A percentile compares a stretch with the other conserved stretches of the same genome.
phyloP scores from a whole-genome alignment of 2,329 filamentous ascomycete genomes.

The Sclerotinia glacialis region DNA sequence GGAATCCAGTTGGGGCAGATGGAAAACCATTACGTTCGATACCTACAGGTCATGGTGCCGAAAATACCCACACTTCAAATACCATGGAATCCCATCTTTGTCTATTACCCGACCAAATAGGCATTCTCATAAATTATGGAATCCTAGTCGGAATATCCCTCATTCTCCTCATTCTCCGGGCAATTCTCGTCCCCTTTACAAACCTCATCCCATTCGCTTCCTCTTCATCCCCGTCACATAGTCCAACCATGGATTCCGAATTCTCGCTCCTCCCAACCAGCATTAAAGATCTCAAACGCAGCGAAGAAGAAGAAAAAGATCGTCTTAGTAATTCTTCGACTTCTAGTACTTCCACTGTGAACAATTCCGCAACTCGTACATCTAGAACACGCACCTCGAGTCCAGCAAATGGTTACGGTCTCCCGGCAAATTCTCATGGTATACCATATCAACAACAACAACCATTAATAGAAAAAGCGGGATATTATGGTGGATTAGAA shows the following conservation, averaged over 20 bases:
- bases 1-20: conserved; percentile 76
- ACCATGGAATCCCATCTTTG: conserved; percentile 90
- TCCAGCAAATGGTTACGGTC: conserved; percentile 36
- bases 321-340: conserved; percentile 35
- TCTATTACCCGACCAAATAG: conserved; percentile 82
- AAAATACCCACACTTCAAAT: conserved; percentile 41
- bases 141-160: conserved; percentile 56
- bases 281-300: conserved; percentile 29
- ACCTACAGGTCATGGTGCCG: conserved; percentile 35
- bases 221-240: conserved; percentile 15
- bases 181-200: conserved; percentile 56
- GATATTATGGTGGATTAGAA: conserved; percentile 14
- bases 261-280: conserved; percentile 30
- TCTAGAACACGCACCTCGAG: conserved; percentile 33
- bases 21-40: conserved; percentile 46
- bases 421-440: conserved; percentile 24
- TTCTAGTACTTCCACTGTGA: conserved; percentile 31
- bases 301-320: conserved; percentile 20
- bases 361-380: conserved; percentile 29
- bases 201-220: conserved; percentile 42
- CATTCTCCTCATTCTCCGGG: conserved; percentile 51
- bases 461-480: conserved; percentile 24
- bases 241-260: neutral
- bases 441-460: conserved; percentile 18
- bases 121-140: conserved; percentile 77